phyloP scores from a whole-genome alignment of 192 early-diverging fungal species.

The Martensiomyces pterosporus region DNA sequence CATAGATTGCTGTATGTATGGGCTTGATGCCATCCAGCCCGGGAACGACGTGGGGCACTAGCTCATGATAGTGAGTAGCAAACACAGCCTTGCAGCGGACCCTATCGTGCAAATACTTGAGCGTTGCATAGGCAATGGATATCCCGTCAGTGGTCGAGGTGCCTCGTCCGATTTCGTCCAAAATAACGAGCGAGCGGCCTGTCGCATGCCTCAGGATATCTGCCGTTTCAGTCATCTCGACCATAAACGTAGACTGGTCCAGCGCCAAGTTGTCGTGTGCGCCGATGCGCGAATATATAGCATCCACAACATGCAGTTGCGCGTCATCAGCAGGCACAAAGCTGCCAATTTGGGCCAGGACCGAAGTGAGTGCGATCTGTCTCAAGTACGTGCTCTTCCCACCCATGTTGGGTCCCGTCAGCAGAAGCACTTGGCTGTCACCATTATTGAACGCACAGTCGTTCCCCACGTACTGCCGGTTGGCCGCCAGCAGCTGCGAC shows the following conservation, averaged over 20 bases:
- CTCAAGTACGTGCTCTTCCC: constrained; percentile 84
- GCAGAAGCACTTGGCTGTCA: constrained; percentile 45
- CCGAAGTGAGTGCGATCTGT: constrained; percentile 70
- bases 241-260: constrained; percentile 78
- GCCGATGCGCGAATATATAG: constrained; percentile 73
- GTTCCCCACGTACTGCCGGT: constrained; percentile 54
- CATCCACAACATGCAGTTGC: constrained; percentile 62
- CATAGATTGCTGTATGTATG: constrained; percentile 32
- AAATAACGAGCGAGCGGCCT: constrained; percentile 68
- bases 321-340: constrained; percentile 84
- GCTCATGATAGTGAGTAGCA: constrained; percentile 77
- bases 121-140: constrained; percentile 66
- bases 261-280: constrained; percentile 64
- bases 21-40: constrained; percentile 11
- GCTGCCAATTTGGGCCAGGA: constrained; percentile 81
- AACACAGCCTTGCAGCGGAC: constrained; percentile 63
- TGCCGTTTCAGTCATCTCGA: constrained; percentile 84
- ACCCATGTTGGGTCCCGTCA: constrained; percentile 91
- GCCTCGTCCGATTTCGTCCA: constrained; percentile 86
- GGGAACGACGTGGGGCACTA: constrained; percentile 52
- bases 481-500: constrained; percentile 43
- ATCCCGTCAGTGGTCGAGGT: constrained; percentile 61
- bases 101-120: constrained; percentile 55
- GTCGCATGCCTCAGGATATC: constrained; percentile 73
- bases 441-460: constrained; percentile 46